Conservation (phyloP, 202 grass and related monocot species). For the Thinopyrum obtusiflorum region DNA sequence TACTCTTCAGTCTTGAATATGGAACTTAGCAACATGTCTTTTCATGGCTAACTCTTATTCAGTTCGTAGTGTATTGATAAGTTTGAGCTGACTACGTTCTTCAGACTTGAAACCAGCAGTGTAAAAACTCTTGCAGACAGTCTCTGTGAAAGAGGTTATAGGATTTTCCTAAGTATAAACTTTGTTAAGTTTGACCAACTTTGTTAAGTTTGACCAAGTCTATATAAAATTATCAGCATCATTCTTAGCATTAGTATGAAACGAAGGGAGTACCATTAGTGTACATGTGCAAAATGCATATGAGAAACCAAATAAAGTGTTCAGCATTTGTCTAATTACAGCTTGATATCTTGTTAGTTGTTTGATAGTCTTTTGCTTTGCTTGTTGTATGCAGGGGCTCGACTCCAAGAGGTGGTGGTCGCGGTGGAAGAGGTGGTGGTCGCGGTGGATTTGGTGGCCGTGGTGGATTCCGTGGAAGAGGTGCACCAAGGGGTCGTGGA, state of each 20-base stretch:
- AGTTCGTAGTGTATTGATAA: background rate
- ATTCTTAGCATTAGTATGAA: no score
- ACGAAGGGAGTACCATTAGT: background rate
- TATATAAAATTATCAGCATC: no score
- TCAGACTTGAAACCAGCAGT: background rate
- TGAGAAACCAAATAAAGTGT: background rate
- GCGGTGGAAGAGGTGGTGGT: slow-evolving; percentile 48
- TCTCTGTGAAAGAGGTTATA: background rate
- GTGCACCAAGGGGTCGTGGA: slow-evolving; percentile 70
- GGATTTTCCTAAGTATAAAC: no score
- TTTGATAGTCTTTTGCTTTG: background rate
- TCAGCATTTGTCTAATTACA: background rate
- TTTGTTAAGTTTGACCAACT: no score
- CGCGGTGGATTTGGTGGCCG: slow-evolving; percentile 34
- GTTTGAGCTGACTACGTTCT: background rate
- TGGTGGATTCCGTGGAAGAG: slow-evolving; percentile 85
- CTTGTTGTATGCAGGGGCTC: slow-evolving; percentile 50
- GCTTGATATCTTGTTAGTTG: background rate
- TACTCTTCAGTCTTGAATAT: background rate
- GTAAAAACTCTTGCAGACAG: background rate
- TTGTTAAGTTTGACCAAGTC: no score
- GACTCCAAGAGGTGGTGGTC: slow-evolving; percentile 61
- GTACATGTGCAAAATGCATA: background rate
- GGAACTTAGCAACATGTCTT: background rate
- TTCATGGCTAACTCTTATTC: background rate